Percentiles rank a stretch among this genome's conserved stretches.
Evolutionary conservation across 2,329 filamentous ascomycete genomes (phyloP).

Genomic region (Monosporascus sp.): DNA sequence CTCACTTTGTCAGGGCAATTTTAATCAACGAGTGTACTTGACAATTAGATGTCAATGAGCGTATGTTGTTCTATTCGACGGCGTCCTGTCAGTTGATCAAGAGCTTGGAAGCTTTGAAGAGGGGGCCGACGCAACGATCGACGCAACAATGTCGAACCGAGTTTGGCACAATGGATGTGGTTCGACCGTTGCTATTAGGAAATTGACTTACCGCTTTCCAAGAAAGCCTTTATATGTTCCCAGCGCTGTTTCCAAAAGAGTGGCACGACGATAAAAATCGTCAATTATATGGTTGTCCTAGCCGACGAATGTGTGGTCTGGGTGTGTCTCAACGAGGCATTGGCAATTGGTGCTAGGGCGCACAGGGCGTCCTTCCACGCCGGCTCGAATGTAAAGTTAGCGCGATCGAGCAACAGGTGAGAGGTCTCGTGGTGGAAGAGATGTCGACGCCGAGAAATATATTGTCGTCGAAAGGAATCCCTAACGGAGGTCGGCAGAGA

Average conservation of each 20-base stretch:
- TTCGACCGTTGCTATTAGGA: background rate
- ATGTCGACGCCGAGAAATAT: conserved; percentile 20
- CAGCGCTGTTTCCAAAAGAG: conserved; percentile 25
- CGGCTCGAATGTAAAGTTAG: conserved; percentile 19
- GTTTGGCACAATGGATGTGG: background rate
- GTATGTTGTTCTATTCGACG: conserved; percentile 21
- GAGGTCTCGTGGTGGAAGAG: conserved; percentile 19
- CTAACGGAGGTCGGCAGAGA: conserved; percentile 28
- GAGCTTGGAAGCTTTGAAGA: too few species aligned
- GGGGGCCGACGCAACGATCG: too few species aligned
- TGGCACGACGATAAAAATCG: conserved; percentile 30
- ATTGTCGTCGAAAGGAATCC: conserved; percentile 28
- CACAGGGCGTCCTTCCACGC: conserved; percentile 16
- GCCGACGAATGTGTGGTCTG: conserved; percentile 16
- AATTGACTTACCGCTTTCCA: background rate
- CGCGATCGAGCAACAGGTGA: conserved; percentile 15
- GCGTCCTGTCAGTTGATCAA: conserved; percentile 11
- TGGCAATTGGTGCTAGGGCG: conserved; percentile 12
- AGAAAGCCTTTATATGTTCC: background rate
- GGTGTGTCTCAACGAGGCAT: conserved; percentile 26
- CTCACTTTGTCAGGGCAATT: conserved; percentile 34
- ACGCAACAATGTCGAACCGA: too few species aligned
- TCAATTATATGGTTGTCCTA: conserved; percentile 17
- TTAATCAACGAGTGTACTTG: conserved; percentile 41
- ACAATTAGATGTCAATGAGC: conserved; percentile 38